phyloP scores from a whole-genome alignment of 768 basidiomycete genomes.

The Mycena polygramma region DNA sequence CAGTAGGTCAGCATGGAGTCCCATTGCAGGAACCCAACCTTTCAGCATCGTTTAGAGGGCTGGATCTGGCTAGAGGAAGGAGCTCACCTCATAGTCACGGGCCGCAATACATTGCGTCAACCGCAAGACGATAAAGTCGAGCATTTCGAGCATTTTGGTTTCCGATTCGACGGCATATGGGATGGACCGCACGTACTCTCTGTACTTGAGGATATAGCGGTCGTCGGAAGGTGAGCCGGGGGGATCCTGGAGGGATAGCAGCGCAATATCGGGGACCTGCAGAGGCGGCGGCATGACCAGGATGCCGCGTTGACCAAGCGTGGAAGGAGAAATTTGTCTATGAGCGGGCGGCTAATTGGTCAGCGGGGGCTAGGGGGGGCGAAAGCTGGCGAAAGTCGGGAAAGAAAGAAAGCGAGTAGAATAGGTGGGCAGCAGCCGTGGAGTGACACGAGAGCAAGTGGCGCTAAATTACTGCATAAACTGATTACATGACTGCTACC shows the following conservation, averaged over 20 bases:
- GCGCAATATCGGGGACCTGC: conserved; percentile 55
- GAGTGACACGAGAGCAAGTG: not conserved
- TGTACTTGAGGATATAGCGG: conserved; percentile 69
- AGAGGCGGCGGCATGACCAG: conserved; percentile 47
- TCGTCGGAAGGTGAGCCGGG: conserved; percentile 45
- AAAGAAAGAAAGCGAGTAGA: too few species aligned
- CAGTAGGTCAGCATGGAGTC: conserved; percentile 83
- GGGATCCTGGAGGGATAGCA: conserved; percentile 57
- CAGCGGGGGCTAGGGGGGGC: not conserved
- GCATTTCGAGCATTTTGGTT: conserved; percentile 79
- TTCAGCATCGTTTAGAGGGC: conserved; percentile 4
- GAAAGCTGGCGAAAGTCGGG: too few species aligned
- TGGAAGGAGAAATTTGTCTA: conserved; percentile 32
- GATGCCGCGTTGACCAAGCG: conserved; percentile 39
- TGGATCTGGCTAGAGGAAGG: not conserved
- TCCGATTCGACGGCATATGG: conserved; percentile 86
- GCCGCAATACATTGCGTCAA: conserved; percentile 83
- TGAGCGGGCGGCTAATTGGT: not conserved
- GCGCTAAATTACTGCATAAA: not conserved
- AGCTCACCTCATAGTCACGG: conserved; percentile 79
- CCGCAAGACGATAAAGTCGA: conserved; percentile 79
- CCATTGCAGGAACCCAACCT: conserved; percentile 79
- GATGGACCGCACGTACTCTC: conserved; percentile 71
- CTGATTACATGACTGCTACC: too few species aligned
- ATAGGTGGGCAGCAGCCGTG: not conserved